A percentile compares a stretch with the other conserved stretches of the same genome.
Evolutionary conservation across 768 basidiomycete genomes (phyloP).

Genomic region (Naganishia vishniacii): DNA sequence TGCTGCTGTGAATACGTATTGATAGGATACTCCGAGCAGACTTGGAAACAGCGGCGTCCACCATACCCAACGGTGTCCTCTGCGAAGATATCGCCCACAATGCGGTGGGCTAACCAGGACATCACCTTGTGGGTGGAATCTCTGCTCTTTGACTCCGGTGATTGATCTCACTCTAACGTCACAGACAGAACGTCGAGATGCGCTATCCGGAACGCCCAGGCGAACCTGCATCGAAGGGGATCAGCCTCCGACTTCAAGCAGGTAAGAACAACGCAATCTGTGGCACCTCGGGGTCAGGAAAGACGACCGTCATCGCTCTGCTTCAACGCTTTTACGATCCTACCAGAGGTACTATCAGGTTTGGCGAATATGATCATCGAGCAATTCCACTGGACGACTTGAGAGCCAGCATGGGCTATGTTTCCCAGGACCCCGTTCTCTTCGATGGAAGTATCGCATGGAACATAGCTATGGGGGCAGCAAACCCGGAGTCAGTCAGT

Average conservation of each 20-base stretch:
- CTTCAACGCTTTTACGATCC: conserved; percentile 45
- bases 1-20: too few relatives aligned
- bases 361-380: conserved; percentile 41
- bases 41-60: too few relatives aligned
- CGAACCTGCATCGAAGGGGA: conserved; percentile 29
- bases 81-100: too few relatives aligned
- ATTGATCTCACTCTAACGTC: neutral
- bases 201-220: conserved; percentile 38
- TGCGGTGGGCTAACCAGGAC: conserved; percentile 33
- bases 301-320: conserved; percentile 39
- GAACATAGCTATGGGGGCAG: conserved; percentile 33
- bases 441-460: conserved; percentile 42
- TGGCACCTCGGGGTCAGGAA: conserved; percentile 39
- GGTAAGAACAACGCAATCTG: conserved; percentile 44
- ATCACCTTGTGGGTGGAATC: conserved; percentile 30
- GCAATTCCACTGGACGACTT: conserved; percentile 32
- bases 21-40: too few relatives aligned
- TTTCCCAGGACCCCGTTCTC: conserved; percentile 44
- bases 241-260: conserved; percentile 36
- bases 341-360: conserved; percentile 31
- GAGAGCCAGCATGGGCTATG: conserved; percentile 38
- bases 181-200: conserved; percentile 33
- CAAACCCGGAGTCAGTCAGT: conserved; percentile 29
- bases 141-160: neutral
- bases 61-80: too few relatives aligned